A percentile compares a stretch with the other conserved stretches of the same genome.
These are phyloP conservation scores for Laburnicola sp. DNA, from an alignment of 2,329 filamentous ascomycete genomes.

Conservation along the genomic window DNA sequence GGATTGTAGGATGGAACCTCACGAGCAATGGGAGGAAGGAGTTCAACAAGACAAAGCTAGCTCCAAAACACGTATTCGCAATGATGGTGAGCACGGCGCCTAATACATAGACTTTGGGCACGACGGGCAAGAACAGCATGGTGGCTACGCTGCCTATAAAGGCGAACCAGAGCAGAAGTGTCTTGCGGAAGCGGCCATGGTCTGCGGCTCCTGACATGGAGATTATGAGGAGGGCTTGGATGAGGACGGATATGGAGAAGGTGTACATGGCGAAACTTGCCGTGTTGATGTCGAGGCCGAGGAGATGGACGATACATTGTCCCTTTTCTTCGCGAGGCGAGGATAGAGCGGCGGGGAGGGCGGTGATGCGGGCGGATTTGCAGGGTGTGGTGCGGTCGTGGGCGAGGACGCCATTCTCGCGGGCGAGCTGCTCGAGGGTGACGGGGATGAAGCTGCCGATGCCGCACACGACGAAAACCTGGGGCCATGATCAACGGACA, in stretches of 20 bases:
- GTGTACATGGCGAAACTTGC: slow-evolving; percentile 98
- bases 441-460: slow-evolving; percentile 90
- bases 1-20: slow-evolving; percentile 72
- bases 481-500: slow-evolving; percentile 10
- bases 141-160: slow-evolving; percentile 78
- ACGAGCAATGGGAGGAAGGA: slow-evolving; percentile 92
- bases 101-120: slow-evolving; percentile 74
- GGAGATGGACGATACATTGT: slow-evolving; percentile 80
- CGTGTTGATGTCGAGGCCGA: slow-evolving; percentile 88
- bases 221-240: slow-evolving; percentile 89
- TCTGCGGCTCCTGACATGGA: slow-evolving; percentile 96
- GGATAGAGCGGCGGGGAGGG: slow-evolving; percentile 25
- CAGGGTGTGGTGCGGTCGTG: slow-evolving; percentile 77
- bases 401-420: slow-evolving; percentile 86
- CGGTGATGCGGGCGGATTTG: slow-evolving; percentile 61
- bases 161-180: slow-evolving; percentile 81
- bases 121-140: slow-evolving; percentile 84
- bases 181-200: slow-evolving; percentile 86
- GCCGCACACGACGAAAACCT: slow-evolving; percentile 89
- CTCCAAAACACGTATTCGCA: slow-evolving; percentile 91
- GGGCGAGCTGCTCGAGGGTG: slow-evolving; percentile 86
- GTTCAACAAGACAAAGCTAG: slow-evolving; percentile 92
- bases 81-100: slow-evolving; percentile 84
- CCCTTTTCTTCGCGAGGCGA: slow-evolving; percentile 33
- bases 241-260: slow-evolving; percentile 86